Conservation (phyloP, 768 basidiomycete genomes). For the Boletus speciosus region DNA sequence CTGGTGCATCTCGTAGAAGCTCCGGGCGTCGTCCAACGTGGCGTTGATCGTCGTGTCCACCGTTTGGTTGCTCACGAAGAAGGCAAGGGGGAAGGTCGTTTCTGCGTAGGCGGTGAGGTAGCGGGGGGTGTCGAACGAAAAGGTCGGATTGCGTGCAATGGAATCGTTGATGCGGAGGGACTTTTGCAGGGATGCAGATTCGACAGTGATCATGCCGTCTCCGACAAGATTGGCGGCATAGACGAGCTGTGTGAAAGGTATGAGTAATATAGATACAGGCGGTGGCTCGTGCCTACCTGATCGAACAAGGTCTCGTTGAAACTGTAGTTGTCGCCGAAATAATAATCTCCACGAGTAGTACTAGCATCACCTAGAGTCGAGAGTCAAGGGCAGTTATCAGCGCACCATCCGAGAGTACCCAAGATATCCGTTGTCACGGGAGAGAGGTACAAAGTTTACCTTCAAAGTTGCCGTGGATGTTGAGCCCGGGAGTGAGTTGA, state of each 20-base stretch:
- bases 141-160: conserved; percentile 23
- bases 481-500: conserved; percentile 16
- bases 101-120: conserved; percentile 23
- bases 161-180: conserved; percentile 23
- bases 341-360: conserved; percentile 23
- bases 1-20: conserved; percentile 16
- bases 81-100: conserved; percentile 21
- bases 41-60: conserved; percentile 14
- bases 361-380: conserved; percentile 21
- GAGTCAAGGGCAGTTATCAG: background rate
- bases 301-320: conserved; percentile 28
- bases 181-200: conserved; percentile 22
- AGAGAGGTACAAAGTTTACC: background rate
- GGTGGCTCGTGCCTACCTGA: conserved; percentile 1
- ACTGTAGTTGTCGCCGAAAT: conserved; percentile 23
- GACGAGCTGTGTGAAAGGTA: conserved; percentile 7
- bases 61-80: conserved; percentile 24
- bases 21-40: conserved; percentile 14
- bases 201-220: conserved; percentile 17
- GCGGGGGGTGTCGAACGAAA: conserved; percentile 21
- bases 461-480: conserved; percentile 23
- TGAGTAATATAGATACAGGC: background rate
- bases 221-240: conserved; percentile 20
- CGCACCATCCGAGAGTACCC: background rate
- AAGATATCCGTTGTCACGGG: background rate